Conservation (phyloP, 1,139 yeast genomes). For the Lodderomyces oxycetoniae region DNA sequence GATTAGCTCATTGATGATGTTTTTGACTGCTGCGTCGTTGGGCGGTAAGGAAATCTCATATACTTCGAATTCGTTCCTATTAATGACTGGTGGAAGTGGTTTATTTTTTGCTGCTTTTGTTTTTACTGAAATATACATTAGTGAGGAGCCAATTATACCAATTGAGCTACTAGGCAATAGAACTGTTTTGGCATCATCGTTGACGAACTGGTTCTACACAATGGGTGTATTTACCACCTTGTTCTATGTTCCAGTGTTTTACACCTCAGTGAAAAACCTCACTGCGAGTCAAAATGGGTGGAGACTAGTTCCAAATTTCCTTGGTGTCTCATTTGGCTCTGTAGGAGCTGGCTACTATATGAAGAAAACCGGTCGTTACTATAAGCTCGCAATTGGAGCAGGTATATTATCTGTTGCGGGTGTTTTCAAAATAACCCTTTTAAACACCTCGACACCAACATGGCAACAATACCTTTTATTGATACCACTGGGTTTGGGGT, state of each 20-base stretch:
- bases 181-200: slow-evolving; percentile 60
- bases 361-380: slow-evolving; percentile 66
- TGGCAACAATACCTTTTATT: slow-evolving; percentile 31
- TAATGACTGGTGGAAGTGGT: slow-evolving; percentile 19
- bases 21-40: slow-evolving; percentile 63
- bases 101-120: slow-evolving; percentile 32
- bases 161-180: slow-evolving; percentile 49
- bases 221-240: slow-evolving; percentile 52
- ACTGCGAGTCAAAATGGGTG: slow-evolving; percentile 58
- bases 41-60: slow-evolving; percentile 58
- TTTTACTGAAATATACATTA: slow-evolving; percentile 49
- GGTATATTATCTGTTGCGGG: slow-evolving; percentile 48
- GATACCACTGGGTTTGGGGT: slow-evolving; percentile 53
- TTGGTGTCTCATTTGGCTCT: slow-evolving; percentile 68
- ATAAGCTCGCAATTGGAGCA: slow-evolving; percentile 41
- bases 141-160: slow-evolving; percentile 68
- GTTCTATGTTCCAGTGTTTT: slow-evolving; percentile 63
- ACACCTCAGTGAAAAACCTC: slow-evolving; percentile 52
- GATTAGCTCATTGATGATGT: slow-evolving; percentile 48
- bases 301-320: slow-evolving; percentile 60
- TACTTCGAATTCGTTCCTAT: slow-evolving; percentile 29
- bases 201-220: slow-evolving; percentile 62
- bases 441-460: slow-evolving; percentile 40
- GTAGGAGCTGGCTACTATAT: slow-evolving; percentile 65
- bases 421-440: slow-evolving; percentile 29